phyloP scores from a whole-genome alignment of 192 early-diverging fungal genomes.

The Linnemannia elongata region DNA sequence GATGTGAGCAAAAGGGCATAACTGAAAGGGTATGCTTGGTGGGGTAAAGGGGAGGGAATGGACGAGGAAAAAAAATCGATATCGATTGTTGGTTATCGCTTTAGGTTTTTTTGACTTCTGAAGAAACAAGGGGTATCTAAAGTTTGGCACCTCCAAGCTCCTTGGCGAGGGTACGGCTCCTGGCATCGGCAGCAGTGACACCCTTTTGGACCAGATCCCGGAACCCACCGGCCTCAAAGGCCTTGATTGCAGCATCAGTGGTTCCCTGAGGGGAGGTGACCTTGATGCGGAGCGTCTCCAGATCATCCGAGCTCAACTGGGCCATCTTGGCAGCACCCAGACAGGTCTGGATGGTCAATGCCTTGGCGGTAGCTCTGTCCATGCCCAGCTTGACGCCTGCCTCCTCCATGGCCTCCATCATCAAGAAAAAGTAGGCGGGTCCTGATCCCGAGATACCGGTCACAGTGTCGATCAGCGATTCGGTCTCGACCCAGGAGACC shows the following conservation, averaged over 20 bases:
- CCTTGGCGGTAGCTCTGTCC: slow-evolving; percentile 76
- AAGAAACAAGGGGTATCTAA: slow-evolving; percentile 7
- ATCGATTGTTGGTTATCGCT: neutral
- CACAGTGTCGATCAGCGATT: slow-evolving; percentile 87
- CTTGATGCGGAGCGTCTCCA: slow-evolving; percentile 83
- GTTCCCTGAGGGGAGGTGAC: slow-evolving; percentile 96
- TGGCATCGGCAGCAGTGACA: slow-evolving; percentile 76
- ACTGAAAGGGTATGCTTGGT: neutral
- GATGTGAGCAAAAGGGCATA: neutral
- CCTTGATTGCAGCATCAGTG: slow-evolving; percentile 91
- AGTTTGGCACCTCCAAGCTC: slow-evolving; percentile 64
- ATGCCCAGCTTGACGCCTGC: slow-evolving; percentile 87
- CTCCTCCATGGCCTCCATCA: slow-evolving; percentile 91
- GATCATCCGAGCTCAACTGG: slow-evolving; percentile 74
- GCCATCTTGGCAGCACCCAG: slow-evolving; percentile 93
- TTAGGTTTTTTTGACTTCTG: slow-evolving; percentile 4
- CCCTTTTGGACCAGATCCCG: slow-evolving; percentile 68
- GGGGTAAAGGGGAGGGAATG: neutral
- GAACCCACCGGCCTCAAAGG: slow-evolving; percentile 75
- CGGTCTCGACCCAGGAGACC: slow-evolving; percentile 87
- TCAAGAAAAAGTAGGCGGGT: slow-evolving; percentile 96
- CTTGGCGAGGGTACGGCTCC: slow-evolving; percentile 80
- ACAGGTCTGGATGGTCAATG: slow-evolving; percentile 92
- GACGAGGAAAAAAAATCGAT: no score
- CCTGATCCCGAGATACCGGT: slow-evolving; percentile 91